These are phyloP conservation scores for Scleroderma citrinum DNA, from an alignment of 768 basidiomycete genomes.

Conservation along the genomic window DNA sequence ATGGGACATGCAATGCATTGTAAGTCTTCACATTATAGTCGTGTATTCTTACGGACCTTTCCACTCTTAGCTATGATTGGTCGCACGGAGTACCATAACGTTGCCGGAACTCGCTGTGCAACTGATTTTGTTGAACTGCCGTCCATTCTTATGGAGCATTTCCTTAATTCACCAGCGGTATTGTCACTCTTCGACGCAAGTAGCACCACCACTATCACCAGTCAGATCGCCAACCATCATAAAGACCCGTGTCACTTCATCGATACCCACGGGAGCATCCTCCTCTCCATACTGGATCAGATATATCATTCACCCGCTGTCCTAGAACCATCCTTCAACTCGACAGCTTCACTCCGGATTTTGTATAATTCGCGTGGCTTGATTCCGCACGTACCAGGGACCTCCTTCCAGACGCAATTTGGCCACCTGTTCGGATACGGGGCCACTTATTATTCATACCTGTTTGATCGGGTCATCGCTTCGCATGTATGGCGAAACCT, in stretches of 20 bases:
- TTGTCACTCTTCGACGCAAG: slow-evolving; percentile 69
- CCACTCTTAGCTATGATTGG: slow-evolving; percentile 84
- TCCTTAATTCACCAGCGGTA: slow-evolving; percentile 79
- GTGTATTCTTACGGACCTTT: not conserved
- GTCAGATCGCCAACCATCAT: slow-evolving; percentile 58
- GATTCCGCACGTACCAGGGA: slow-evolving; percentile 77
- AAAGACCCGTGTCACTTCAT: slow-evolving; percentile 75
- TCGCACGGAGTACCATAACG: slow-evolving; percentile 94
- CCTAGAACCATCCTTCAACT: slow-evolving; percentile 56
- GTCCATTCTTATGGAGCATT: slow-evolving; percentile 98
- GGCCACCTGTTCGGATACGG: slow-evolving; percentile 95
- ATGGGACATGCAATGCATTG: slow-evolving; percentile 99
- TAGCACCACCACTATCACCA: slow-evolving; percentile 37
- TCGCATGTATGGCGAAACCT: slow-evolving; percentile 81
- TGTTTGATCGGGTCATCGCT: slow-evolving; percentile 95
- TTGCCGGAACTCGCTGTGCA: slow-evolving; percentile 94
- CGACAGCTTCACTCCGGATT: slow-evolving; percentile 57
- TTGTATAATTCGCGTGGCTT: slow-evolving; percentile 67
- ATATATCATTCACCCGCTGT: slow-evolving; percentile 74
- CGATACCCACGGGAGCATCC: slow-evolving; percentile 87
- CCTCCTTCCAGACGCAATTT: slow-evolving; percentile 94
- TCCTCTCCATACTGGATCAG: slow-evolving; percentile 87
- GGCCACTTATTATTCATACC: slow-evolving; percentile 95
- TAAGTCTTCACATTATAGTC: slow-evolving; percentile 40
- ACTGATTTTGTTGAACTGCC: slow-evolving; percentile 98